Evolutionary conservation across 1,284 basidiomycete genomes (phyloP).

Genomic region (Phellopilus nigrolimitatus): DNA sequence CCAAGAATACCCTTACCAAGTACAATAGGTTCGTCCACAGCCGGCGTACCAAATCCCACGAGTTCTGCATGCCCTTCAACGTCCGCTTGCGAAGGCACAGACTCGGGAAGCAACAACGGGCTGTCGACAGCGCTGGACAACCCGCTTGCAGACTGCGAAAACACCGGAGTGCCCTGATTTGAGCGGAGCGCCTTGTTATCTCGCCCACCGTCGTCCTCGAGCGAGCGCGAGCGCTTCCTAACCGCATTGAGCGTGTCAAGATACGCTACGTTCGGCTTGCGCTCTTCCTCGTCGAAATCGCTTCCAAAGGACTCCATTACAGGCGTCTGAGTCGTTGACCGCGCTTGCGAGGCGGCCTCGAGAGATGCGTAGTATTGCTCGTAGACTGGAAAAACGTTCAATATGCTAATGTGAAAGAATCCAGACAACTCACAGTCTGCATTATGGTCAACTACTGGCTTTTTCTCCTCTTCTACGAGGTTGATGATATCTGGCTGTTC

Average conservation of each 20-base stretch:
- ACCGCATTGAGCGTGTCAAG: slow-evolving; percentile 64
- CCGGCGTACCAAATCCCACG: slow-evolving; percentile 19
- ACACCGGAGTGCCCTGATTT: slow-evolving; percentile 16
- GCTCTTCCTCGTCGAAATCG: slow-evolving; percentile 55
- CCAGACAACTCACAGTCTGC: slow-evolving; percentile 62
- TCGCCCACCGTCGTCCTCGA: slow-evolving; percentile 45
- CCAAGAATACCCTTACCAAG: slow-evolving; percentile 45
- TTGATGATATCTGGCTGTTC: slow-evolving; percentile 28
- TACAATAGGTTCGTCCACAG: slow-evolving; percentile 54
- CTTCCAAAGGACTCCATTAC: slow-evolving; percentile 42
- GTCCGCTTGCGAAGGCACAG: slow-evolving; percentile 16
- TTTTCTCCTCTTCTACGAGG: slow-evolving; percentile 51
- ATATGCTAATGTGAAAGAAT: slow-evolving; percentile 9
- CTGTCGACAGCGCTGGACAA: slow-evolving; percentile 15
- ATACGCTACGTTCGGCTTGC: slow-evolving; percentile 58
- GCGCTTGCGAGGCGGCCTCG: slow-evolving; percentile 50
- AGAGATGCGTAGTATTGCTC: slow-evolving; percentile 77
- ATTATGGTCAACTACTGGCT: slow-evolving; percentile 52
- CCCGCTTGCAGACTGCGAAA: slow-evolving; percentile 11
- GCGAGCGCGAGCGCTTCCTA: slow-evolving; percentile 64
- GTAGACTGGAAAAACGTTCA: slow-evolving; percentile 48
- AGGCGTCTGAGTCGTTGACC: slow-evolving; percentile 55
- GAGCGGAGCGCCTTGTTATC: slow-evolving; percentile 35
- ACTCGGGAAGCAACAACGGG: slow-evolving; percentile 5
- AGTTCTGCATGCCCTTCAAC: slow-evolving; percentile 22